A percentile compares a stretch with the other conserved stretches of the same genome.
phyloP scores from a whole-genome alignment of 805 yeast genomes.

The Saturnispora dispora region DNA sequence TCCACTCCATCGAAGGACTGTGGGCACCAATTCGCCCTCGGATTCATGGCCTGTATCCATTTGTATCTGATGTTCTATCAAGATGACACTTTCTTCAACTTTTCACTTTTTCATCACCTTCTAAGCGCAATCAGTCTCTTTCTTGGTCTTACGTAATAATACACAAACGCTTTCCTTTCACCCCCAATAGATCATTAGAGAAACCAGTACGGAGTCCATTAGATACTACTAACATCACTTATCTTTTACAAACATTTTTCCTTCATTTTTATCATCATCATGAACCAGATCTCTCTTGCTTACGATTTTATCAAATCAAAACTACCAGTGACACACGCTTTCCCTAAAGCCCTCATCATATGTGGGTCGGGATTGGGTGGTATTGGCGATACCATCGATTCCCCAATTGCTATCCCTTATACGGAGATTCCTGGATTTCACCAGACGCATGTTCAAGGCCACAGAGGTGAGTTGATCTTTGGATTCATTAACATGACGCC shows the following conservation, averaged over 20 bases:
- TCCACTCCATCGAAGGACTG: constrained; percentile 84
- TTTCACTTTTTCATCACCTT: neutral
- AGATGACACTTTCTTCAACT: neutral
- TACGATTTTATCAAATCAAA: neutral
- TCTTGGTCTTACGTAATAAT: neutral
- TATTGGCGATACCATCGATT: constrained; percentile 35
- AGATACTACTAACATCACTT: neutral
- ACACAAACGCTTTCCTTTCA: neutral
- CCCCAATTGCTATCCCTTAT: constrained; percentile 49
- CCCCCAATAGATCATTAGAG: neutral
- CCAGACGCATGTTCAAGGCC: constrained; percentile 82
- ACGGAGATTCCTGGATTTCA: constrained; percentile 70
- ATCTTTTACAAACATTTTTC: neutral
- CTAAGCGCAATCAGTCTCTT: neutral
- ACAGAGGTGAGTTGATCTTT: constrained; percentile 71
- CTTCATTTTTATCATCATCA: neutral
- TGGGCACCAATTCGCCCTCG: constrained; percentile 29
- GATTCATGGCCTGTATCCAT: neutral
- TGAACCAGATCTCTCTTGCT: constrained; percentile 2
- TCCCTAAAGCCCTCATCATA: constrained; percentile 66
- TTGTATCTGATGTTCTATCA: neutral
- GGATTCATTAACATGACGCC: constrained; percentile 70
- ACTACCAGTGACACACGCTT: constrained; percentile 7
- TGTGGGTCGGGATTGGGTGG: constrained; percentile 96
- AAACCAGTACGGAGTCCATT: neutral